Evolutionary conservation across 202 grass and related monocot species (phyloP), one percentile per base, ranked within the genome.

Genomic region (Eragrostis tef): DNA sequence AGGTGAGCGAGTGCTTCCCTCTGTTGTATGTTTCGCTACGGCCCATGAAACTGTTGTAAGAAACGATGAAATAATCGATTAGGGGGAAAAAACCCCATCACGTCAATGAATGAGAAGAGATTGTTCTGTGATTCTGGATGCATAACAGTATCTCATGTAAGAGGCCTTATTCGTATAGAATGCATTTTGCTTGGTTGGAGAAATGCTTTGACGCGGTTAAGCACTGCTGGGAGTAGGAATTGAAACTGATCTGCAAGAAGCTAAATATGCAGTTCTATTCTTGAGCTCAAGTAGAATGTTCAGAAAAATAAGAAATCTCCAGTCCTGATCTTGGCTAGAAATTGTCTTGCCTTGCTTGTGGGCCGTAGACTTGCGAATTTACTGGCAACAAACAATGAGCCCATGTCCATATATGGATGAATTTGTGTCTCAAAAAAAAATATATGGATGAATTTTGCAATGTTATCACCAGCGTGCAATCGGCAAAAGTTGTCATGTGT

Each of bases 1-100:
- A 7, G 49, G 68, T 27, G 49, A 15, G 49, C 16, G 65, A 11
- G 57, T 75, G 82, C 49, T 78, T 65, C 46, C 71, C 65, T 72
- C 41, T 61, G 31, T 72, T 62, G 27, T 53, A 58, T 72, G 71
- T 84, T 46, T 64, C 17, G 8, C 16, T 22, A 8, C 31, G 57
- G 52, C 34, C 2, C 14, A 46, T 80, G 77, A n/a, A 10, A 70
- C 52, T 49, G 64, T 58, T 26, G 70, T 16, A 64, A 64, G 52
- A 61, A 63, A 13, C 12, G 4, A 27, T 56, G 54, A n/a, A 45
- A 17, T 53, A 52, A 74, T 57, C 6, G 29, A 59, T 6, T 12
- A 29, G 49, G 50, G 54, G 39, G 27, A 26, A 56, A 44, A 81
- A 81, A 9, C 6, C 65, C 76, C 58, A 60, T 44, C 36, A 57